phyloP scores from a whole-genome alignment of 2,329 filamentous ascomycete species.

The Harringtonia lauricola region DNA sequence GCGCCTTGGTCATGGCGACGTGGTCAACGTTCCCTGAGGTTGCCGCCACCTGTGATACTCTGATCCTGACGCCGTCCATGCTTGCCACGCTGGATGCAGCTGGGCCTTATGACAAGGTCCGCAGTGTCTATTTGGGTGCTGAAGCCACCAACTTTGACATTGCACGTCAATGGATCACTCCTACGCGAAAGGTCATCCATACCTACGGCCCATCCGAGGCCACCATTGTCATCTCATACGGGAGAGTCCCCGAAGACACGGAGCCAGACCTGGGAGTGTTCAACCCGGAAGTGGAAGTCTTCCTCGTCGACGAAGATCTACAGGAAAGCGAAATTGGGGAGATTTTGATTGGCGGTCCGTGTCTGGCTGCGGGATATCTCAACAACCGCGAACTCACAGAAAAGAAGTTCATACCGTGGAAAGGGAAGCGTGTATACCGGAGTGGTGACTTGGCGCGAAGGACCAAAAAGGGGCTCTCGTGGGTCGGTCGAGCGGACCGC shows the following conservation, averaged over 20 bases:
- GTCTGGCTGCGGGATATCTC: not conserved
- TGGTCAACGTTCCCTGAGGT: not conserved
- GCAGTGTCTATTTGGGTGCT: not conserved
- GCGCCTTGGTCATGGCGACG: not conserved
- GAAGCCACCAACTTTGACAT: not conserved
- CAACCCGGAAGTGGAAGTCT: not conserved
- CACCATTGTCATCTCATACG: not conserved
- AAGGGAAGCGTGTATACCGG: slow-evolving; percentile 1
- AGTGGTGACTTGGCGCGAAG: slow-evolving; percentile 2
- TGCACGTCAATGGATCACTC: not conserved
- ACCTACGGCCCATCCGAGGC: not conserved
- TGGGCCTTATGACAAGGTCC: not conserved
- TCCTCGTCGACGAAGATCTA: not conserved
- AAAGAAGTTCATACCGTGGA: not conserved
- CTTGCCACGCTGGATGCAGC: not conserved
- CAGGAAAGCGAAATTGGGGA: not conserved
- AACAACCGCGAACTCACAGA: not conserved
- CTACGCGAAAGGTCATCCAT: not conserved
- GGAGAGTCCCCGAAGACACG: not conserved
- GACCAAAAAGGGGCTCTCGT: slow-evolving; percentile 11
- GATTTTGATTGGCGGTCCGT: not conserved
- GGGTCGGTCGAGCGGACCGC: slow-evolving; percentile 17
- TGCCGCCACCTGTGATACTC: not conserved
- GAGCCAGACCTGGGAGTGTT: not conserved
- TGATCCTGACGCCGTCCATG: not conserved